These are phyloP conservation scores for Leptodermis oblonga DNA, from an alignment of 257 asterid genomes.

Conservation along the genomic window DNA sequence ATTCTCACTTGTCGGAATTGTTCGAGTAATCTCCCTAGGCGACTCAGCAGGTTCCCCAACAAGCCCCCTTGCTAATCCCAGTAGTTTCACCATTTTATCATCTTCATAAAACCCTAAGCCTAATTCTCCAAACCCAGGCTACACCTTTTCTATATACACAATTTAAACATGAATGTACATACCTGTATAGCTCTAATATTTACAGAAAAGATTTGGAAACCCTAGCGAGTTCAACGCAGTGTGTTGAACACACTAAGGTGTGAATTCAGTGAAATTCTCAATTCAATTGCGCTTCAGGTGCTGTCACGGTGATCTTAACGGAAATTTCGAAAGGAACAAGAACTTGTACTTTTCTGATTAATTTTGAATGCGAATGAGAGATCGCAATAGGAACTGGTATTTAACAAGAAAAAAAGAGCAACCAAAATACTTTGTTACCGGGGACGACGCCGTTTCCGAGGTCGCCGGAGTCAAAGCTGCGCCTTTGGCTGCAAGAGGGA, in stretches of 20 bases:
- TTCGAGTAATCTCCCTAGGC: slow-evolving; percentile 89
- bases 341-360: slow-evolving; percentile 6
- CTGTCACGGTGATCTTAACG: background rate
- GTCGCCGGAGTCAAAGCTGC: slow-evolving; percentile 11
- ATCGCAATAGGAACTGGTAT: slow-evolving; percentile 2
- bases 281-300: slow-evolving; percentile 15
- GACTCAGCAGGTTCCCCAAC: slow-evolving; percentile 65
- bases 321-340: background rate
- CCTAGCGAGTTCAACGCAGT: slow-evolving; percentile 22
- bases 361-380: background rate
- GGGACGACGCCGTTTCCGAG: slow-evolving; percentile 7
- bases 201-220: slow-evolving; percentile 8
- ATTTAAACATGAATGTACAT: background rate
- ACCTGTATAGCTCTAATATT: background rate
- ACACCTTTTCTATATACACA: background rate
- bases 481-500: slow-evolving; percentile 12
- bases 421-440: background rate
- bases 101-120: slow-evolving; percentile 38
- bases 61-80: slow-evolving; percentile 65
- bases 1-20: slow-evolving; percentile 79
- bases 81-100: slow-evolving; percentile 73
- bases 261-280: background rate
- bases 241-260: slow-evolving; percentile 19
- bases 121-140: slow-evolving; percentile 23
- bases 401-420: background rate